Evolutionary conservation across 2,329 filamentous ascomycete species (phyloP).

Genomic region (Ophiostoma sp.): DNA sequence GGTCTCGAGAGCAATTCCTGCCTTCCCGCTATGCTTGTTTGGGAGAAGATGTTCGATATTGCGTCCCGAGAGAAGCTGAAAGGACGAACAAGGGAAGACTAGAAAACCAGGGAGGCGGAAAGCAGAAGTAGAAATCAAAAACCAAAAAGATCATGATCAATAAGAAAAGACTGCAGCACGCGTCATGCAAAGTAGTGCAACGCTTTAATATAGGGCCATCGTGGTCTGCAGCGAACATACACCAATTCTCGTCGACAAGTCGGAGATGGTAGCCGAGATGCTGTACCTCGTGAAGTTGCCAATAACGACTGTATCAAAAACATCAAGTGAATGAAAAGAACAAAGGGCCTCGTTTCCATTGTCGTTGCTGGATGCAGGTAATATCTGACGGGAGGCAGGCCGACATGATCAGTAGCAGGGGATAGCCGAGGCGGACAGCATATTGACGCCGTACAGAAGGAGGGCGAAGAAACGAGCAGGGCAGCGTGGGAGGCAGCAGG

Average conservation of each 20-base stretch:
- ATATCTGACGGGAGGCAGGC: background rate
- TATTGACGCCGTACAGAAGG: background rate
- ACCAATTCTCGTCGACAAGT: background rate
- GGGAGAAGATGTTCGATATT: slow-evolving; percentile 11
- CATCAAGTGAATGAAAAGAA: background rate
- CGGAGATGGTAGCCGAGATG: background rate
- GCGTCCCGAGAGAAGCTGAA: slow-evolving; percentile 7
- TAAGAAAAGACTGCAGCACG: too few relatives aligned
- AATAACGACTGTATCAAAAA: background rate
- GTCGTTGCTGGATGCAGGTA: background rate
- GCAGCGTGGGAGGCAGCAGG: background rate
- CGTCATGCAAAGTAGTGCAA: too few relatives aligned
- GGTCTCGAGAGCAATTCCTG: background rate
- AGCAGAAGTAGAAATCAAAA: background rate
- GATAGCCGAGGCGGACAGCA: background rate
- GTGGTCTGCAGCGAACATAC: too few relatives aligned
- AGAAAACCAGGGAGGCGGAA: too few relatives aligned
- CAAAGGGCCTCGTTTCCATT: background rate
- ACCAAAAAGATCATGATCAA: background rate
- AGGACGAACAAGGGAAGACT: background rate
- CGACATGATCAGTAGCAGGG: background rate
- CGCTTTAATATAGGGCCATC: too few relatives aligned
- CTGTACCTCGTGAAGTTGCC: background rate
- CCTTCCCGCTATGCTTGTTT: background rate
- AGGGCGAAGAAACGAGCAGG: background rate